Percentiles rank a stretch among this genome's conserved stretches.
These are phyloP conservation scores for Candida schatavii DNA, from an alignment of 805 yeast species.

Conservation along the genomic window DNA sequence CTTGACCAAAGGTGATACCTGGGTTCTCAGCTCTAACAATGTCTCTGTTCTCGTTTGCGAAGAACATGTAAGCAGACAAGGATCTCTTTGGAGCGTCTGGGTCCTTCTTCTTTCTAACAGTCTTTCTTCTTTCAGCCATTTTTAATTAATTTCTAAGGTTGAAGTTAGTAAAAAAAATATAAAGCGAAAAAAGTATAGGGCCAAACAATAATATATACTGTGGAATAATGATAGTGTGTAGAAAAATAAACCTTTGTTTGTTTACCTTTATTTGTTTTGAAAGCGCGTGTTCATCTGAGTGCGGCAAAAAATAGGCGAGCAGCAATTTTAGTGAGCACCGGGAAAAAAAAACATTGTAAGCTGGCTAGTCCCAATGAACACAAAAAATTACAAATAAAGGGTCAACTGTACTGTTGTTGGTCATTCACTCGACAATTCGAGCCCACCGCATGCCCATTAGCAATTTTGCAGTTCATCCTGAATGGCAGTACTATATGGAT, in stretches of 20 bases:
- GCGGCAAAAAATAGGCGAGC: not conserved
- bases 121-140: conserved; percentile 40
- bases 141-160: conserved; percentile 6
- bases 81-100: conserved; percentile 99
- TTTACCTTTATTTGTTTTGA: not conserved
- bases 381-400: too few relatives aligned
- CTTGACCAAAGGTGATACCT: conserved; percentile 92
- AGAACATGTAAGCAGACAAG: conserved; percentile 97
- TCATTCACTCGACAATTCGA: too few relatives aligned
- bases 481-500: too few relatives aligned
- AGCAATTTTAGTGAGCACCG: not conserved
- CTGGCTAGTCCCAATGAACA: too few relatives aligned
- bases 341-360: not conserved
- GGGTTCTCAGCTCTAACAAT: conserved; percentile 94
- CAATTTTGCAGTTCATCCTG: too few relatives aligned
- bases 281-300: not conserved
- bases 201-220: not conserved
- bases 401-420: too few relatives aligned
- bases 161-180: conserved; percentile 6
- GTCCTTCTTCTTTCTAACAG: conserved; percentile 57
- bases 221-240: not conserved
- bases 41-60: conserved; percentile 97
- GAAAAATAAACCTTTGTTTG: not conserved
- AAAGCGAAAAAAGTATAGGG: not conserved
- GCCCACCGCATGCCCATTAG: too few relatives aligned